phyloP scores from a whole-genome alignment of 225 moss, liverwort and hornwort species.

The Pseudisothecium myosuroides region DNA sequence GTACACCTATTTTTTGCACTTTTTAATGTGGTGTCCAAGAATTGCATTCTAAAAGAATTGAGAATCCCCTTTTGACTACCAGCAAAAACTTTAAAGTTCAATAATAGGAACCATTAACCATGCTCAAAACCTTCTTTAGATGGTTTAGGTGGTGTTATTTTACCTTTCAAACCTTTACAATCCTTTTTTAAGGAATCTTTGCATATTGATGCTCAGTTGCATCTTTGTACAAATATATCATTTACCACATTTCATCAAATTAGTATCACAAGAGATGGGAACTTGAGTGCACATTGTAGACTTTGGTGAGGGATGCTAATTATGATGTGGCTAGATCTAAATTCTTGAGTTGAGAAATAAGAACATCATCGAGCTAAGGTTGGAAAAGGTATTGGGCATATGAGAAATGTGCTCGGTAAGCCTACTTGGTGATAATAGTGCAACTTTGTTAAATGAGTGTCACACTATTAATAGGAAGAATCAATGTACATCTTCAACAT shows the following conservation, averaged over 20 bases:
- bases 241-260: neutral
- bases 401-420: neutral
- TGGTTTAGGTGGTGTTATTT: neutral
- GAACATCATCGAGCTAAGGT: neutral
- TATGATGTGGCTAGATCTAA: fast-evolving
- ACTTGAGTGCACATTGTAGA: neutral
- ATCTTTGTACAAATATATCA: neutral
- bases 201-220: too few species aligned
- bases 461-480: neutral
- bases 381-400: neutral
- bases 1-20: neutral
- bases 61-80: neutral
- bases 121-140: neutral
- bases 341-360: neutral
- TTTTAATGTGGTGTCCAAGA: neutral
- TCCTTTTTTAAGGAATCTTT: neutral
- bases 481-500: too few species aligned
- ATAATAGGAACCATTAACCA: neutral
- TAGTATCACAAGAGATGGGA: too few species aligned
- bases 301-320: neutral
- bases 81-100: neutral
- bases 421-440: neutral
- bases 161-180: neutral
- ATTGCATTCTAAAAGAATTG: neutral
- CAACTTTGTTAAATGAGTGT: neutral